phyloP scores from a whole-genome alignment of 2,329 filamentous ascomycete species.

The Scleromitrula shiraiana region DNA sequence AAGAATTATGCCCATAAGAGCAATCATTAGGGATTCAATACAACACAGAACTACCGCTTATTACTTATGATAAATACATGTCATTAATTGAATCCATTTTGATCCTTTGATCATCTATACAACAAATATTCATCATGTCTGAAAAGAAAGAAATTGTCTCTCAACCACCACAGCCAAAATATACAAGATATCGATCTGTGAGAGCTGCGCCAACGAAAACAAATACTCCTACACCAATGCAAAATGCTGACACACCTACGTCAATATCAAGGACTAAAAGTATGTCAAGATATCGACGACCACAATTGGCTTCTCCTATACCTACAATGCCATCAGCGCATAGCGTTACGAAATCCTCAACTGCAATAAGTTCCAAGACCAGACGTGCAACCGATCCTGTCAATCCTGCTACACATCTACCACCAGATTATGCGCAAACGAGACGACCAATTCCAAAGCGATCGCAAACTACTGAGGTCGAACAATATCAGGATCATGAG shows the following conservation, averaged over 20 bases:
- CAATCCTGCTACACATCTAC: neutral
- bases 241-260: conserved; percentile 12
- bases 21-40: neutral
- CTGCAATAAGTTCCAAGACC: neutral
- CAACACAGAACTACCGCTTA: conserved; percentile 4
- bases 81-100: neutral
- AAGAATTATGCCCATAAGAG: conserved; percentile 5
- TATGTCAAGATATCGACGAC: conserved; percentile 33
- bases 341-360: neutral
- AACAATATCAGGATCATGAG: conserved; percentile 4
- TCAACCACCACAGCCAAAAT: conserved; percentile 33
- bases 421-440: conserved; percentile 7
- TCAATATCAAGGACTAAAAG: conserved; percentile 24
- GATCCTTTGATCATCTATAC: neutral
- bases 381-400: conserved; percentile 4
- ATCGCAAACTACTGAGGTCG: conserved; percentile 2
- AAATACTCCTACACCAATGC: neutral
- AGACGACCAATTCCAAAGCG: conserved; percentile 6
- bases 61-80: conserved; percentile 2
- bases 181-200: conserved; percentile 52
- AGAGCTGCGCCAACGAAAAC: conserved; percentile 33
- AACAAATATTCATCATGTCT: conserved; percentile 14
- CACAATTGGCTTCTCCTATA: conserved; percentile 14
- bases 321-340: conserved; percentile 13
- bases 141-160: conserved; percentile 14